Evolutionary conservation across 164 flowering plant genomes (phyloP).

Genomic region (Echeveria elegans): DNA sequence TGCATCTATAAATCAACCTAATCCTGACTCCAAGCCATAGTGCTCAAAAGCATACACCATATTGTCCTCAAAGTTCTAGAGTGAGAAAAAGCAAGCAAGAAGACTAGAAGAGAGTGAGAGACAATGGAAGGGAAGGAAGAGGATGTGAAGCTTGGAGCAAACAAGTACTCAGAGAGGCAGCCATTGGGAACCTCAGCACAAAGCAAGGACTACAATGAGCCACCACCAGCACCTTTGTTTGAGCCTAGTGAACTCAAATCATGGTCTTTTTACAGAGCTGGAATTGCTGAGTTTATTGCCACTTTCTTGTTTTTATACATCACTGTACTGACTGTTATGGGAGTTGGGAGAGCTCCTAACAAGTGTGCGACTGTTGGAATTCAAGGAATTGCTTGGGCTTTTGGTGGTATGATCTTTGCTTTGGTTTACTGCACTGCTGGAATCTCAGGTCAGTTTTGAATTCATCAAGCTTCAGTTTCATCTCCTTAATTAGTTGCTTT

Average conservation of each 20-base stretch:
- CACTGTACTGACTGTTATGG: not conserved
- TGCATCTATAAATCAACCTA: not conserved
- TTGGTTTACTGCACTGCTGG: not conserved
- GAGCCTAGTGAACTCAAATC: not conserved
- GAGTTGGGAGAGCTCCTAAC: not conserved
- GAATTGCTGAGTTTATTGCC: not conserved
- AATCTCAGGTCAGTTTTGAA: not conserved
- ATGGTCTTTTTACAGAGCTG: not conserved
- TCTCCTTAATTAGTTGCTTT: not conserved
- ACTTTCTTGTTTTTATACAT: not conserved
- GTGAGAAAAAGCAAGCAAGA: not conserved
- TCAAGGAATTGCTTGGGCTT: not conserved
- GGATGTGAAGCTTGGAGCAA: not conserved
- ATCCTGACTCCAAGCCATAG: not conserved
- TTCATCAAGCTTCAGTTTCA: not conserved
- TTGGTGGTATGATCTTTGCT: conserved; percentile 4
- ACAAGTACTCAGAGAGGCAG: not conserved
- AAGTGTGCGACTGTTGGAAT: not conserved
- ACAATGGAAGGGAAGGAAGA: not conserved
- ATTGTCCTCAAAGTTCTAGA: not conserved
- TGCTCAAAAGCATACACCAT: too few species aligned
- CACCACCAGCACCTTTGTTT: not conserved
- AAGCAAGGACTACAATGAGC: conserved; percentile 1
- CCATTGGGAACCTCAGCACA: not conserved
- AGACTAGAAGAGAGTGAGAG: too few species aligned